Evolutionary conservation across 116 monocot genomes (phyloP).

Genomic region (Trichopus zeylanicus): DNA sequence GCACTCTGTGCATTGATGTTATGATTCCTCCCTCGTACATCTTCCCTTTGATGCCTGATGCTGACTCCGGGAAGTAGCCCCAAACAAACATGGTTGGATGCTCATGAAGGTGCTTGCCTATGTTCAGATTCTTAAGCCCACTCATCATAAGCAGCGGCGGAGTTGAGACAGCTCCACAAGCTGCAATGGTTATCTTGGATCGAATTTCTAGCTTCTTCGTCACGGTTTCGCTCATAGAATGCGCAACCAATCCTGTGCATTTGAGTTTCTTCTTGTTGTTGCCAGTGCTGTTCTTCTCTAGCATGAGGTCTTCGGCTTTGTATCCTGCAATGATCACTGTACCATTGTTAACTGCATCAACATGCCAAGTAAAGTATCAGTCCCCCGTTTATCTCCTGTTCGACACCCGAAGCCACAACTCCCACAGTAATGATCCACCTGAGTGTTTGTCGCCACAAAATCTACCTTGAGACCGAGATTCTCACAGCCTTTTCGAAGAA

Average conservation of each 20-base stretch:
- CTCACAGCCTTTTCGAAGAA: conserved; percentile 73
- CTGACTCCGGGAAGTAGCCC: conserved; percentile 83
- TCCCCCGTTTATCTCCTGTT: conserved; percentile 61
- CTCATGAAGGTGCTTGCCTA: conserved; percentile 78
- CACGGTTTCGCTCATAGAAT: conserved; percentile 11
- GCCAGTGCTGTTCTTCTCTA: conserved; percentile 19
- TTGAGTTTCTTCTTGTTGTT: conserved; percentile 27
- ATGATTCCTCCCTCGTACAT: conserved; percentile 79
- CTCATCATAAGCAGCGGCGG: conserved; percentile 57
- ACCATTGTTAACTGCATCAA: conserved; percentile 63
- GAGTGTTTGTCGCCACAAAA: conserved; percentile 40
- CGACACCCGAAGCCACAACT: conserved; percentile 64
- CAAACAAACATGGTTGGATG: conserved; percentile 70
- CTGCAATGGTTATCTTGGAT: conserved; percentile 66
- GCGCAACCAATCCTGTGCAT: conserved; percentile 54
- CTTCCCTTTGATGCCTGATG: conserved; percentile 44
- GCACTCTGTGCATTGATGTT: conserved; percentile 69
- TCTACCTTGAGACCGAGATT: conserved; percentile 60
- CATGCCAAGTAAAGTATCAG: conserved; percentile 90
- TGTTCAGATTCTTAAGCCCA: conserved; percentile 68
- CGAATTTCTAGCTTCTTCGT: conserved; percentile 36
- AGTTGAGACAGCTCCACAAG: conserved; percentile 77
- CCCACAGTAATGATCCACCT: conserved; percentile 66
- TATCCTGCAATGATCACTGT: conserved; percentile 65
- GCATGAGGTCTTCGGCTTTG: conserved; percentile 61